Evolutionary conservation across 2,329 filamentous ascomycete species (phyloP).

Genomic region (Diplodia sapinea): DNA sequence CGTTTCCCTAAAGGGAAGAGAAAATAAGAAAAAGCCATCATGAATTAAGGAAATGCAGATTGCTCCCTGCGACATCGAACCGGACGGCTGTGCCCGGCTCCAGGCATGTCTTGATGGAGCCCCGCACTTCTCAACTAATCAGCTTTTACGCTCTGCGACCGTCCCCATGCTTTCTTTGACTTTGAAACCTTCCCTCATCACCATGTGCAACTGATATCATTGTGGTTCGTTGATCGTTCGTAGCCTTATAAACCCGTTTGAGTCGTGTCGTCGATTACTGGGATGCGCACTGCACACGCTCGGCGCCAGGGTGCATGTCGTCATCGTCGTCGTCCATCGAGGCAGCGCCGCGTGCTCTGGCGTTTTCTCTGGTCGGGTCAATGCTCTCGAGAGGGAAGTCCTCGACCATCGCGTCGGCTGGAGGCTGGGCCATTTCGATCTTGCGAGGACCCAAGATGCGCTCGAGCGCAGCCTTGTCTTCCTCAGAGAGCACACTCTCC

Average conservation of each 20-base stretch:
- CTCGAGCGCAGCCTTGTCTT: constrained; percentile 79
- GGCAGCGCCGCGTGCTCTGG: constrained; percentile 69
- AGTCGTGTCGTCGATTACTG: constrained; percentile 65
- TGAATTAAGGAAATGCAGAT: constrained; percentile 27
- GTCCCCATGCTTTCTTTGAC: constrained; percentile 20
- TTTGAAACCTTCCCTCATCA: constrained; percentile 23
- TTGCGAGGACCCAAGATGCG: constrained; percentile 77
- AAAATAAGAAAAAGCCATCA: constrained; percentile 23
- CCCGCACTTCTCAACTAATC: constrained; percentile 28
- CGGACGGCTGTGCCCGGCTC: background rate
- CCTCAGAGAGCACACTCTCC: constrained; percentile 58
- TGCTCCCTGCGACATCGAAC: constrained; percentile 4
- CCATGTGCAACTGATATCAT: constrained; percentile 26
- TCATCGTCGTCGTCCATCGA: constrained; percentile 69
- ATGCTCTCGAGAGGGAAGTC: constrained; percentile 85
- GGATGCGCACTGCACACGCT: constrained; percentile 85
- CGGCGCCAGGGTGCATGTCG: constrained; percentile 65
- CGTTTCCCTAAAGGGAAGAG: constrained; percentile 10
- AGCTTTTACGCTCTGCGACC: constrained; percentile 24
- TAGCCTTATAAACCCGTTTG: constrained; percentile 23
- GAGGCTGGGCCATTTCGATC: constrained; percentile 68
- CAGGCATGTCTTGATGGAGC: background rate
- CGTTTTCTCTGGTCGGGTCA: constrained; percentile 68
- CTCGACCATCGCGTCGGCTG: constrained; percentile 87
- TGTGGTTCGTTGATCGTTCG: constrained; percentile 28